Conservation (phyloP, 176 grass and related monocot genomes). For the Phyllostachys edulis region DNA sequence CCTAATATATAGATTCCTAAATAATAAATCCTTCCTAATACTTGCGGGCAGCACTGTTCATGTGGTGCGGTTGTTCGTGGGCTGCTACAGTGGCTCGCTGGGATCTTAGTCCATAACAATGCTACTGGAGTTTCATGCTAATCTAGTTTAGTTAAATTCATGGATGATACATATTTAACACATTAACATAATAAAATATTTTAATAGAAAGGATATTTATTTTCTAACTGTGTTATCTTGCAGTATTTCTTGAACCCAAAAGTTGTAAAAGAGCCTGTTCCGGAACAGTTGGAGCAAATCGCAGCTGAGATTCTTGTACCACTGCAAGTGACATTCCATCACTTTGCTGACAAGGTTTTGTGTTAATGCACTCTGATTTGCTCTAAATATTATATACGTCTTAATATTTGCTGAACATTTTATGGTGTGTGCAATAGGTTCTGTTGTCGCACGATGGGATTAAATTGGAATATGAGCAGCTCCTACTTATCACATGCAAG, state of each 20-base stretch:
- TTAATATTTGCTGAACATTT: slow-evolving; percentile 29
- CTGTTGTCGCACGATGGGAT: slow-evolving; percentile 42
- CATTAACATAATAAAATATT: not conserved
- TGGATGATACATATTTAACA: not conserved
- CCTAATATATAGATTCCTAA: too few species aligned
- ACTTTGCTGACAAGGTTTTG: slow-evolving; percentile 71
- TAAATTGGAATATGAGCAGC: slow-evolving; percentile 61
- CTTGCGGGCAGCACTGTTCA: too few species aligned
- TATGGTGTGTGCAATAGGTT: slow-evolving; percentile 51
- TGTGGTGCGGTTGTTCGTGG: too few species aligned
- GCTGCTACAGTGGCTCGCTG: too few species aligned
- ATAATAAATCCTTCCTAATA: too few species aligned
- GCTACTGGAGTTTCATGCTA: not conserved
- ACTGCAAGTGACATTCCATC: slow-evolving; percentile 78
- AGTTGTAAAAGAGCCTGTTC: slow-evolving; percentile 77
- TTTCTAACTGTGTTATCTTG: slow-evolving; percentile 30
- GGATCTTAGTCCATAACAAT: too few species aligned
- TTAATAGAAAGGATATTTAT: not conserved
- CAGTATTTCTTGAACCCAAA: slow-evolving; percentile 96
- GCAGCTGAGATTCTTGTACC: slow-evolving; percentile 86
- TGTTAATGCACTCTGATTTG: slow-evolving; percentile 12
- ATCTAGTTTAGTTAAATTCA: slow-evolving; percentile 25
- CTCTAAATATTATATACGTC: not conserved
- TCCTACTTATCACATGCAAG: slow-evolving; percentile 75
- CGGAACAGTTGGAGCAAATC: slow-evolving; percentile 75